Evolutionary conservation across 371 early-diverging fungal genomes (phyloP), one percentile per base, ranked within the genome.

Genomic region (Blakeslea trispora): DNA sequence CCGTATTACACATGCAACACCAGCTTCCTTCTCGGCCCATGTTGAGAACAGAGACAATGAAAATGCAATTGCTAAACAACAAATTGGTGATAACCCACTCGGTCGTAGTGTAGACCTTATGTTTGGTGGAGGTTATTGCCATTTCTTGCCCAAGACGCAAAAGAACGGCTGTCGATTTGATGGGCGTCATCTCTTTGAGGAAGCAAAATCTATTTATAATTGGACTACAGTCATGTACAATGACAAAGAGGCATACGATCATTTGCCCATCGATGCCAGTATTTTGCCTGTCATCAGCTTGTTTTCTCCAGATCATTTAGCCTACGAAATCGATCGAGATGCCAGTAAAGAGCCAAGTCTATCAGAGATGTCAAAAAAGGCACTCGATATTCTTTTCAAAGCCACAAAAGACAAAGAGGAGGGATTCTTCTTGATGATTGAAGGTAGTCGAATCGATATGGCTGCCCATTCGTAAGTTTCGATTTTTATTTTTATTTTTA

Each of bases 351-450:
- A 96, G 60, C 97, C 98, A 0, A 83, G 93, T 34, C 72, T 98
- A 45, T 66, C 63, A 6, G 93, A 96, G 64, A 96, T 97, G 97
- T 68, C 95, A 0, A 35, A 56, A 3, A 89, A 83, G 34, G 96
- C 97, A 0, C 60, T 96, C 1, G 68, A 82, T 14, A 59, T 92
- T 4, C 70, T 96, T 8, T 74, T 74, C 32, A 28, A 52, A 0
- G 69, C 82, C 11, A 67, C 81, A 0, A 44, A 60, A 8, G 32
- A 62, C 4, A 50, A 61, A 5, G 74, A 83, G 13, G 74, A 82
- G 2, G 95, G 97, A 0, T 98, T 97, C 74, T 95, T 98, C 60
- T 56, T 98, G 47, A 91, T 98, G 94, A 86, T 98, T 63, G 98
- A 97, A 75, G 97, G 98, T 0, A 90, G 91, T 53, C 74, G 94